Base-by-base conservation (phyloP, 208 protist species). In the Wallacemonas rigidus region DNA sequence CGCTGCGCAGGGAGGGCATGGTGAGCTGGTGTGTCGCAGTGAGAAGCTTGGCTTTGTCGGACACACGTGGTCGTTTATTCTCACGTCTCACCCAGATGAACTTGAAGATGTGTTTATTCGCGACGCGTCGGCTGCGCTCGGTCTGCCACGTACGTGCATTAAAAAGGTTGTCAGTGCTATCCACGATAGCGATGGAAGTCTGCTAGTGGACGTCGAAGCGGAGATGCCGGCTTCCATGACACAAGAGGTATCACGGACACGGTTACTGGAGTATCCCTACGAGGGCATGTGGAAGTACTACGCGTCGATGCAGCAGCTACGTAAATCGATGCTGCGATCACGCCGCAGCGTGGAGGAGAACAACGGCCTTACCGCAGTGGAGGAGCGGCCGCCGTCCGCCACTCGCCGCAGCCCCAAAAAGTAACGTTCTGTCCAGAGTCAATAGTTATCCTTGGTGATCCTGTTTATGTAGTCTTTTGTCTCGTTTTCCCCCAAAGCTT, bases 31-130 rank as follows among this genome's bases (percentile, higher is more conserved):
- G 54, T 54, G 53, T 0, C 17, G 54, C n/a, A 43, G 51, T 43
- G 54, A 75, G 36, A 75, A 75, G 61, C 71, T 75, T 3, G 71
- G 71, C 60, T 75, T 69, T 44, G 55, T 75, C 12, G 71, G 71
- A 15, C 55, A 63, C 61, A 54, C 57, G 15, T 75, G 71, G 71
- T 60, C 60, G 36, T 68, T 61, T 48, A 41, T 75, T 3, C 60
- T 36, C 1, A 61, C 41, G 60, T 54, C 36, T 1, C 58, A 68
- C 61, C 43, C 43, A 11, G 44, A 62, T 41, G 61, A 67, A 39
- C 55, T 75, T 1, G n/a, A 51, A 4, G 71, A 67, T 14, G 15
- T 51, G 6, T 75, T 75, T 45, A 48, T 47, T 8, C 45, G 50
- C 5, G 71, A 75, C 8, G 71, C 51, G 4, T 17, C 14, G 0